Percentiles rank a stretch among this genome's conserved stretches.
These are phyloP conservation scores for Zygosaccharomyces pseudorouxii DNA, from an alignment of 805 yeast species.

Conservation along the genomic window DNA sequence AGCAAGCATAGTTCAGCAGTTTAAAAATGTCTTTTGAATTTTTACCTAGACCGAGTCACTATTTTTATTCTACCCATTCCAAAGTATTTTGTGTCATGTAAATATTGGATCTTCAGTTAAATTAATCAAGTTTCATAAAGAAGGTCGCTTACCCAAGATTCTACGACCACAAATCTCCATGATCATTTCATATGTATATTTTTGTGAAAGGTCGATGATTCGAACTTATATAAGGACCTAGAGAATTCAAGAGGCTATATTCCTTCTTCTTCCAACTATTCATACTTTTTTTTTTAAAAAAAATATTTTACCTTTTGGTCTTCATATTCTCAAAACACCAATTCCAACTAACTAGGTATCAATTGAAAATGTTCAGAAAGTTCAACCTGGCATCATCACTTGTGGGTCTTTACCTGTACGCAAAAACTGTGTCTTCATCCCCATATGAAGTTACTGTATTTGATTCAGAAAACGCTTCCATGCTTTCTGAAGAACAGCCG, in stretches of 20 bases:
- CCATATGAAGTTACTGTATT: neutral
- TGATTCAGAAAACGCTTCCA: neutral
- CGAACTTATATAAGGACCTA: constrained; percentile 1
- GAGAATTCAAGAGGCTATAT: neutral
- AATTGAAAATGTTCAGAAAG: neutral
- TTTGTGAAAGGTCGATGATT: constrained; percentile 3
- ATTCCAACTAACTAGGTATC: neutral
- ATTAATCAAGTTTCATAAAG: neutral
- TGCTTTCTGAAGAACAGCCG: neutral
- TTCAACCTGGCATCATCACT: constrained; percentile 1
- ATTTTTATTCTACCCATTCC: constrained; percentile 12
- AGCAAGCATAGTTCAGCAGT: constrained; percentile 31
- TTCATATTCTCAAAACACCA: neutral
- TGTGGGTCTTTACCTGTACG: neutral
- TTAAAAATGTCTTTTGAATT: constrained; percentile 16
- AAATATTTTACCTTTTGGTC: neutral
- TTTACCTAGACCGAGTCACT: neutral
- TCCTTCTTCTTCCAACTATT: neutral
- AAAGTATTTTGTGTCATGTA: constrained; percentile 6
- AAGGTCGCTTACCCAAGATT: neutral
- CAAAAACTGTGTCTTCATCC: neutral
- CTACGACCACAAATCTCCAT: neutral
- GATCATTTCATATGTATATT: neutral
- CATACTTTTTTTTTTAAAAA: neutral
- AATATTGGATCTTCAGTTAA: neutral